Percentiles rank a stretch among this genome's conserved stretches.
These are phyloP conservation scores for Stachybotrys echinatus DNA, from an alignment of 2,329 filamentous ascomycete genomes.

Conservation along the genomic window DNA sequence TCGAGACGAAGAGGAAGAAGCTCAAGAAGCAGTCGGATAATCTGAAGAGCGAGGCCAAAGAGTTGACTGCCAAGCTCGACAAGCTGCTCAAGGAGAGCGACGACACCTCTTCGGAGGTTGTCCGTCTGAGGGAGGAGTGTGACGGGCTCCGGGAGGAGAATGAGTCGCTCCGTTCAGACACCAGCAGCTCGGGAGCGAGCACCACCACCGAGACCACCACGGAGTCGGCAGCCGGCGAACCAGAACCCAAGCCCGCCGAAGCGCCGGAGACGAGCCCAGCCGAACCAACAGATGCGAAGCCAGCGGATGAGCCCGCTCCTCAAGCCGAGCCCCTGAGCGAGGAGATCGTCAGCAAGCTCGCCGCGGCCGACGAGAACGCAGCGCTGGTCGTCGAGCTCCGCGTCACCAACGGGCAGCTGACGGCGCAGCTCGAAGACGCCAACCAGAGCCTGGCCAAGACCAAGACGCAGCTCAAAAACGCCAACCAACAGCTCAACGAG, in stretches of 20 bases:
- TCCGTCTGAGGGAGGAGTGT: conserved; percentile 15
- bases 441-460: not conserved
- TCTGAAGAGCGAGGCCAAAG: conserved; percentile 14
- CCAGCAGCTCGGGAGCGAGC: conserved; percentile 10
- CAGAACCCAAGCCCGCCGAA: conserved; percentile 5
- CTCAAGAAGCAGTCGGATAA: conserved; percentile 4
- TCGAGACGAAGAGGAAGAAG: conserved; percentile 10
- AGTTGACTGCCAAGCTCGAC: conserved; percentile 12
- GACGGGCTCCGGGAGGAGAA: conserved; percentile 16
- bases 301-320: conserved; percentile 12
- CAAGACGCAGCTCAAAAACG: conserved; percentile 11
- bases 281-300: conserved; percentile 10
- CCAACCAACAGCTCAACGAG: conserved; percentile 9
- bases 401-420: conserved; percentile 17
- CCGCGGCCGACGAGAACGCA: conserved; percentile 11
- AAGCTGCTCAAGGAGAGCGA: conserved; percentile 15
- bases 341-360: conserved; percentile 13
- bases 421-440: conserved; percentile 12
- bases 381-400: conserved; percentile 7
- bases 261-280: conserved; percentile 9
- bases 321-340: conserved; percentile 7
- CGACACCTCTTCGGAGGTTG: conserved; percentile 13
- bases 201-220: conserved; percentile 4
- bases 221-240: not conserved
- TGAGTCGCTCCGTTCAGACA: conserved; percentile 14